Conservation (phyloP, 768 basidiomycete genomes). For the Kwoniella newhampshirensis region DNA sequence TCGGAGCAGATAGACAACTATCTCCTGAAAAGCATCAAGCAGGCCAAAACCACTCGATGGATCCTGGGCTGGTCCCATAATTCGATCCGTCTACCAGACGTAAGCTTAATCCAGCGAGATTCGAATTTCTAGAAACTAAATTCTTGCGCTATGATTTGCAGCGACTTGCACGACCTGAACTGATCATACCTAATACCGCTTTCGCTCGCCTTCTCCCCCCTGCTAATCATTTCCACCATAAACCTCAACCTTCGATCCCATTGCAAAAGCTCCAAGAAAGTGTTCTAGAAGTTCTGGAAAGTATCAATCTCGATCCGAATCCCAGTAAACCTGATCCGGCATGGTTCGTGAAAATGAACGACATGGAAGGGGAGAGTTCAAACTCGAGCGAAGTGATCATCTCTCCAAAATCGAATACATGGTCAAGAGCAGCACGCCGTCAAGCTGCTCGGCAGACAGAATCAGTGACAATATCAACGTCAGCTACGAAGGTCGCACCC, state of each 20-base stretch:
- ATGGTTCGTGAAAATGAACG: not conserved
- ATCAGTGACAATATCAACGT: not conserved
- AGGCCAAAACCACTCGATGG: slow-evolving; percentile 90
- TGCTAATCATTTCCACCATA: slow-evolving; percentile 22
- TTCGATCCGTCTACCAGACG: slow-evolving; percentile 70
- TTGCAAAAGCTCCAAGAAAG: slow-evolving; percentile 9
- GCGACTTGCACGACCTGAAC: slow-evolving; percentile 24
- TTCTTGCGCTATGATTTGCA: no score
- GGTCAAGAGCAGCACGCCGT: slow-evolving; percentile 43
- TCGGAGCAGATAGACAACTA: slow-evolving; percentile 76
- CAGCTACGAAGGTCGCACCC: not conserved
- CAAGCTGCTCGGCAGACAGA: slow-evolving; percentile 18
- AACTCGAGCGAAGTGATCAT: slow-evolving; percentile 8
- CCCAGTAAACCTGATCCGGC: not conserved
- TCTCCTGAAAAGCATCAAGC: slow-evolving; percentile 75
- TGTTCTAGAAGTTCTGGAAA: slow-evolving; percentile 12
- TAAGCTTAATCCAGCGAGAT: no score
- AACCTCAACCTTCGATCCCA: slow-evolving; percentile 12
- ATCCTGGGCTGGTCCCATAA: slow-evolving; percentile 81
- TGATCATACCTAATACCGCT: slow-evolving; percentile 33
- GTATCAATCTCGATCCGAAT: slow-evolving; percentile 1
- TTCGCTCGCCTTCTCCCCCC: slow-evolving; percentile 30
- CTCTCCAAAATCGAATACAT: slow-evolving; percentile 31
- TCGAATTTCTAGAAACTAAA: not conserved
- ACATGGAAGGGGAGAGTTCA: not conserved